phyloP scores from a whole-genome alignment of 2,329 filamentous ascomycete genomes.

The Blastomyces silverae region DNA sequence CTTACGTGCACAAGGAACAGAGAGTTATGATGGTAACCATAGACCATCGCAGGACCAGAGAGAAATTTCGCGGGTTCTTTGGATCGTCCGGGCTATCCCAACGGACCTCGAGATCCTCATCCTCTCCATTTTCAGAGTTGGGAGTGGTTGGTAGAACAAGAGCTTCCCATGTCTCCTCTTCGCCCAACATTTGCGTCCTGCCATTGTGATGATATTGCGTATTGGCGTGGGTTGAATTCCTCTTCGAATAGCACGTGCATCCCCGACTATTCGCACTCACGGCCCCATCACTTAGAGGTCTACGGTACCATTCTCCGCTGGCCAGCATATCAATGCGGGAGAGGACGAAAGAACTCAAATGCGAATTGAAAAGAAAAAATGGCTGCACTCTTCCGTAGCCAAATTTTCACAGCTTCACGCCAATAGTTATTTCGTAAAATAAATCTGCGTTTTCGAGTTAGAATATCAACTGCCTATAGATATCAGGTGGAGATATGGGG shows the following conservation, averaged over 20 bases:
- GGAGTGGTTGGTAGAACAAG: neutral
- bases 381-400: neutral
- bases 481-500: neutral
- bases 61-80: neutral
- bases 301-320: neutral
- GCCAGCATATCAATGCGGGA: neutral
- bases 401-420: neutral
- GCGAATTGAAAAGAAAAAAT: neutral
- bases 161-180: neutral
- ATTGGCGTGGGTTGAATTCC: neutral
- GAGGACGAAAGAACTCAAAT: neutral
- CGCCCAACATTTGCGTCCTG: neutral
- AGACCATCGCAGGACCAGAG: slow-evolving; percentile 6
- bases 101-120: slow-evolving; percentile 2
- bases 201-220: neutral
- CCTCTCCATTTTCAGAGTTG: neutral
- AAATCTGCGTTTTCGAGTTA: neutral
- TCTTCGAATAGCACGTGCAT: neutral
- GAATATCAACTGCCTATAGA: neutral
- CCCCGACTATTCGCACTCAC: neutral
- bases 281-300: neutral
- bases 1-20: slow-evolving; percentile 11
- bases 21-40: slow-evolving; percentile 2
- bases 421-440: neutral
- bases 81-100: slow-evolving; percentile 7